Conservation (phyloP, 805 yeast species). For the Saccharomycopsis microspora region DNA sequence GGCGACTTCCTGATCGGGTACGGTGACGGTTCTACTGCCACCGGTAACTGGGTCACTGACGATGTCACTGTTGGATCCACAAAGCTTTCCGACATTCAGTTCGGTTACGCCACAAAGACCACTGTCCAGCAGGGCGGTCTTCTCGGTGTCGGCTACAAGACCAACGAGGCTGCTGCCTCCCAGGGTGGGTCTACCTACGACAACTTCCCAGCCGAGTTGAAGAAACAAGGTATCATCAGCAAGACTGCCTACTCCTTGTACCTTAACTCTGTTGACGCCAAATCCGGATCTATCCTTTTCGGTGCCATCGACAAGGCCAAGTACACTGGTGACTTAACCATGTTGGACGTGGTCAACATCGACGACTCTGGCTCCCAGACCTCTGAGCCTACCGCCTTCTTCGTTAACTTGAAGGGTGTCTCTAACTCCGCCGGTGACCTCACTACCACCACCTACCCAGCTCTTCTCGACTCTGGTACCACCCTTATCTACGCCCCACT, state of each 20-base stretch:
- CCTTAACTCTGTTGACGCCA: slow-evolving; percentile 33
- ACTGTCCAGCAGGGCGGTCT: slow-evolving; percentile 35
- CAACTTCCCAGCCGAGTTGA: slow-evolving; percentile 57
- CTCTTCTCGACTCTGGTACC: slow-evolving; percentile 48
- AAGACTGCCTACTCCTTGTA: slow-evolving; percentile 52
- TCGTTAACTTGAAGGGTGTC: slow-evolving; percentile 22
- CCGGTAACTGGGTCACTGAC: slow-evolving; percentile 32
- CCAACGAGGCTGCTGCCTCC: slow-evolving; percentile 50
- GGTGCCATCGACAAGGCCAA: slow-evolving; percentile 65
- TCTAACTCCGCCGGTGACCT: slow-evolving; percentile 2
- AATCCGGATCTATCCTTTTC: slow-evolving; percentile 47
- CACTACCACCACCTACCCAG: slow-evolving; percentile 22
- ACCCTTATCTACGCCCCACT: slow-evolving; percentile 37
- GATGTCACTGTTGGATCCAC: slow-evolving; percentile 16
- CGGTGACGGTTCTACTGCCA: slow-evolving; percentile 38
- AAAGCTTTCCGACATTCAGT: slow-evolving; percentile 8
- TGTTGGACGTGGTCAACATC: slow-evolving; percentile 41
- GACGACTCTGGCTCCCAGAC: slow-evolving; percentile 22
- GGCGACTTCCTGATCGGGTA: slow-evolving; percentile 29
- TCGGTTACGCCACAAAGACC: slow-evolving; percentile 14
- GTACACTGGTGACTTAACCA: slow-evolving; percentile 38
- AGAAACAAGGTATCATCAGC: slow-evolving; percentile 42
- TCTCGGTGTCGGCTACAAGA: slow-evolving; percentile 60
- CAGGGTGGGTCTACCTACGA: slow-evolving; percentile 28
- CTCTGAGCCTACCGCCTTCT: slow-evolving; percentile 36